Conservation (phyloP, 257 asterid genomes). For the Rauvolfia tetraphylla region DNA sequence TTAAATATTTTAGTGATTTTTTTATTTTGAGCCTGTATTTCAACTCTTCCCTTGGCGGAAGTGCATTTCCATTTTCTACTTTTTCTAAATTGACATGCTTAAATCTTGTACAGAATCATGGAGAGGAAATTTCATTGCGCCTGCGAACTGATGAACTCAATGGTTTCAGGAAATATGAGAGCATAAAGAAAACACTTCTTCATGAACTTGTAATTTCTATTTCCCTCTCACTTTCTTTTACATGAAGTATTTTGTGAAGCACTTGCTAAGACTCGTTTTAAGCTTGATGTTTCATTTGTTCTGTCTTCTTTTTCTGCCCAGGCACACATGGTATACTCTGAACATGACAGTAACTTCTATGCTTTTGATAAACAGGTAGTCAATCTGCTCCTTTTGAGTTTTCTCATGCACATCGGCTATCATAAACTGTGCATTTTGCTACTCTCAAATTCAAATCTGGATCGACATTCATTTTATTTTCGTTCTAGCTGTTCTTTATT, state of each 20-base stretch:
- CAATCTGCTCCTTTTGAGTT: slow-evolving; percentile 9
- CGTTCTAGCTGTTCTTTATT: neutral
- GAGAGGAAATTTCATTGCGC: slow-evolving; percentile 92
- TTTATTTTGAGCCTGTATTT: neutral
- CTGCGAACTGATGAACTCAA: slow-evolving; percentile 93
- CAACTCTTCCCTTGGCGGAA: slow-evolving; percentile 1
- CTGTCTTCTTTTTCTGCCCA: slow-evolving; percentile 26
- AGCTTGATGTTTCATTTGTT: neutral
- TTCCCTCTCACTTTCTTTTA: slow-evolving; percentile 2
- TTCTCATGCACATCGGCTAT: neutral
- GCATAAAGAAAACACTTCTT: slow-evolving; percentile 83
- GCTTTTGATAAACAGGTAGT: slow-evolving; percentile 75
- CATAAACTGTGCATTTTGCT: neutral
- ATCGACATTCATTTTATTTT: neutral
- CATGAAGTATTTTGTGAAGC: neutral
- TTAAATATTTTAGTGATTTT: neutral
- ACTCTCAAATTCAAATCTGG: neutral
- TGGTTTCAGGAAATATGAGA: slow-evolving; percentile 88
- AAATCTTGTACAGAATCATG: slow-evolving; percentile 58
- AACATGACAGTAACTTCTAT: slow-evolving; percentile 76
- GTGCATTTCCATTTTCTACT: neutral
- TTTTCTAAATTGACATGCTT: slow-evolving; percentile 8
- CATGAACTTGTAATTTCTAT: slow-evolving; percentile 69
- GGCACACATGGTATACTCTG: slow-evolving; percentile 92
- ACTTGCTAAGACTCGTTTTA: neutral